phyloP scores from a whole-genome alignment of 768 basidiomycete genomes.

The Boletus subparvulus region DNA sequence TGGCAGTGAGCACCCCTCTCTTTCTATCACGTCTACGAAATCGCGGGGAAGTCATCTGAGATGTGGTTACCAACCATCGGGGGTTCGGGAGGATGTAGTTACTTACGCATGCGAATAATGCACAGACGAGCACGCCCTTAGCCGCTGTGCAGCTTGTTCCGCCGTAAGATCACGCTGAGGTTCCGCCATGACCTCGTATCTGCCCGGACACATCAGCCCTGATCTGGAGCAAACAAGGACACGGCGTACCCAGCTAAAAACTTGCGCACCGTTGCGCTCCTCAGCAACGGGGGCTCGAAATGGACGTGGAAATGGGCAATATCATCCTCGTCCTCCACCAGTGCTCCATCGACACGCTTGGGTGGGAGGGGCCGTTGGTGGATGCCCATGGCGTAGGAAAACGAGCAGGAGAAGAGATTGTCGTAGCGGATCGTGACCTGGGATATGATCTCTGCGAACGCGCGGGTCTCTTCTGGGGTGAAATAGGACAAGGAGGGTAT shows the following conservation, averaged over 20 bases:
- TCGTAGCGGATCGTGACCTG: slow-evolving; percentile 67
- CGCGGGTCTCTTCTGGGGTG: slow-evolving; percentile 53
- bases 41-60: not conserved
- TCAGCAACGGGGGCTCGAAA: slow-evolving; percentile 80
- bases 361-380: slow-evolving; percentile 76
- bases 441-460: slow-evolving; percentile 70
- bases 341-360: slow-evolving; percentile 24
- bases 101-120: slow-evolving; percentile 48
- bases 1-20: too few species aligned
- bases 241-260: slow-evolving; percentile 80
- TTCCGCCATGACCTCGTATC: slow-evolving; percentile 90
- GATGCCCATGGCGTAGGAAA: slow-evolving; percentile 93
- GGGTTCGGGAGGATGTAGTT: too few species aligned
- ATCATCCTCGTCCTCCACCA: slow-evolving; percentile 43
- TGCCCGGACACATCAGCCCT: slow-evolving; percentile 28
- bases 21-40: too few species aligned
- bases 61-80: too few species aligned
- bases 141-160: slow-evolving; percentile 75
- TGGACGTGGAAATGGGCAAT: slow-evolving; percentile 84
- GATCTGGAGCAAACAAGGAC: not conserved
- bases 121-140: slow-evolving; percentile 53
- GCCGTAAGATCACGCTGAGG: slow-evolving; percentile 87
- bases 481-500: slow-evolving; percentile 69
- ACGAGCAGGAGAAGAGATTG: slow-evolving; percentile 81
- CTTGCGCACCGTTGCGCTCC: slow-evolving; percentile 81